phyloP scores from a whole-genome alignment of 1,139 yeast species.

The Suhomyces coccinellae region DNA sequence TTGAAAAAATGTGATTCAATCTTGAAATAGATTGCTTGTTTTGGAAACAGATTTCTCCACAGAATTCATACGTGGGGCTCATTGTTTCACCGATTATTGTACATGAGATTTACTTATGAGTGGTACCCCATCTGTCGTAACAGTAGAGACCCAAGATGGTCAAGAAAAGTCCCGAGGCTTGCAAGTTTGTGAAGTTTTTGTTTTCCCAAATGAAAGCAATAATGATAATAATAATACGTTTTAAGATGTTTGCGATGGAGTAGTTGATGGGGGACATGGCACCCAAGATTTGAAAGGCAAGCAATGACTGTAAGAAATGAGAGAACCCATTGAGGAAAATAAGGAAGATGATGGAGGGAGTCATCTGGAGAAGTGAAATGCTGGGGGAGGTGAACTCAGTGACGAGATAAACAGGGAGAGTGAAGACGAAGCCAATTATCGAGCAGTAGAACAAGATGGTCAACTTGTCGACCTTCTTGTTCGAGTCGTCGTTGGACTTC shows the following conservation, averaged over 20 bases:
- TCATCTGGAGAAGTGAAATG: conserved; percentile 38
- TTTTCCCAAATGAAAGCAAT: conserved; percentile 83
- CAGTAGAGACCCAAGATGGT: conserved; percentile 66
- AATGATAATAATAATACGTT: conserved; percentile 80
- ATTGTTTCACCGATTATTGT: background rate
- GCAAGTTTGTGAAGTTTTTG: conserved; percentile 50
- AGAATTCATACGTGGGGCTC: too few relatives aligned
- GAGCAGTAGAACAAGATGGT: conserved; percentile 85
- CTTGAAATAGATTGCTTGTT: too few relatives aligned
- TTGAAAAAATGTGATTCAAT: too few relatives aligned
- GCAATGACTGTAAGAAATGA: conserved; percentile 81
- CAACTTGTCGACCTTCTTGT: conserved; percentile 66
- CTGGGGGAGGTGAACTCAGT: conserved; percentile 53
- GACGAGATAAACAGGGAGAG: conserved; percentile 74
- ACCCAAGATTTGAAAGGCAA: conserved; percentile 89
- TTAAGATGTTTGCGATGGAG: conserved; percentile 85
- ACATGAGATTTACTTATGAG: conserved; percentile 10
- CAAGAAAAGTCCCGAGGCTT: conserved; percentile 67
- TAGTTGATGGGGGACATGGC: conserved; percentile 84
- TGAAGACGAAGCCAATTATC: conserved; percentile 70
- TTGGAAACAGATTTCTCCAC: too few relatives aligned
- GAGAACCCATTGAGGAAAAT: conserved; percentile 67
- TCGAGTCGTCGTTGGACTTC: conserved; percentile 27
- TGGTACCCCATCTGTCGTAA: conserved; percentile 75
- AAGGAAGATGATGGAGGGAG: conserved; percentile 31